Evolutionary conservation across 306 rosid species (phyloP).

Genomic region (Dryas octopetala): DNA sequence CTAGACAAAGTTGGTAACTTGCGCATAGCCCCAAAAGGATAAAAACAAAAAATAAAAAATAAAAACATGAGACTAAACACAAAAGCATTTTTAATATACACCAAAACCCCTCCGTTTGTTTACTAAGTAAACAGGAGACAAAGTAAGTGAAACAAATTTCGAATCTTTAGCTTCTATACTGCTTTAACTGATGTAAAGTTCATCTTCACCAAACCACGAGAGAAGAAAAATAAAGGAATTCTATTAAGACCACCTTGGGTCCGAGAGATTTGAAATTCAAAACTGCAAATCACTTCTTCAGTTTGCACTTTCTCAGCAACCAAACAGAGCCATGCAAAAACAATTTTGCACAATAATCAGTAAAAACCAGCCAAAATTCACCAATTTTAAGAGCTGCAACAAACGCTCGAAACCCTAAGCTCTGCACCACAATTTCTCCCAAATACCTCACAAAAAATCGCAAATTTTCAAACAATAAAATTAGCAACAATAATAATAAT

Average conservation of each 20-base stretch:
- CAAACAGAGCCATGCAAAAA: slow-evolving; percentile 4
- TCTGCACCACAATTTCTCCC: slow-evolving; percentile 20
- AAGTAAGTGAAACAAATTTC: not conserved
- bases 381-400: not conserved
- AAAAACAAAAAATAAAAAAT: not conserved
- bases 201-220: slow-evolving; percentile 17
- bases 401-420: slow-evolving; percentile 55
- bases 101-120: not conserved
- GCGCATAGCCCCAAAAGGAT: not conserved
- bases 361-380: slow-evolving; percentile 11
- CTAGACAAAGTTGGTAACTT: not conserved
- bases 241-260: slow-evolving; percentile 8
- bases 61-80: not conserved
- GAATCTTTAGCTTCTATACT: slow-evolving; percentile 15
- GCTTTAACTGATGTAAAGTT: slow-evolving; percentile 14
- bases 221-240: not conserved
- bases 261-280: slow-evolving; percentile 10
- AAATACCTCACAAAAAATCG: slow-evolving; percentile 2
- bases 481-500: not conserved
- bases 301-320: slow-evolving; percentile 21
- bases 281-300: slow-evolving; percentile 17
- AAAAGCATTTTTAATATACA: slow-evolving; percentile 16
- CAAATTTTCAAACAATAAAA: not conserved
- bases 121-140: not conserved
- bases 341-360: slow-evolving; percentile 6